Evolutionary conservation across 345 rosid species (phyloP).

Genomic region (Bruguiera parviflora): DNA sequence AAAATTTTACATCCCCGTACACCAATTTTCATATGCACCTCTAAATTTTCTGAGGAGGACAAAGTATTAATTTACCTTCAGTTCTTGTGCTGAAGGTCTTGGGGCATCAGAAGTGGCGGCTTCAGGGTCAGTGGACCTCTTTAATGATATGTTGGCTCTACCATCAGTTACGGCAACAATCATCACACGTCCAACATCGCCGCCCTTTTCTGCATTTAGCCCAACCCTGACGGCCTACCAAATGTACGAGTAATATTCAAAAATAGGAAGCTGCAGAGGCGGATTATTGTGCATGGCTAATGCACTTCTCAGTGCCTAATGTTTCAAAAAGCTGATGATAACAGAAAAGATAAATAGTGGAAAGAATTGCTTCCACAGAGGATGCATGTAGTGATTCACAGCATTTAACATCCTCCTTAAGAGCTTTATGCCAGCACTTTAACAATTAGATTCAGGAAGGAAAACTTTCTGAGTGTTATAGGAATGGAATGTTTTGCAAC

Average conservation of each 20-base stretch:
- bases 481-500: not conserved
- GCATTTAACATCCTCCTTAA: not conserved
- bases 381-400: constrained; percentile 1
- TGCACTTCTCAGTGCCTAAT: no score
- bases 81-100: constrained; percentile 73
- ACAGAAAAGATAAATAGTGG: not conserved
- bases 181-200: constrained; percentile 95
- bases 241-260: constrained; percentile 10
- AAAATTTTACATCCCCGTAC: not conserved
- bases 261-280: not conserved
- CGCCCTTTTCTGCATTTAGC: constrained; percentile 94
- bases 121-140: constrained; percentile 88
- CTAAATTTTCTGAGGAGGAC: no score
- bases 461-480: not conserved
- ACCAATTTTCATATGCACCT: not conserved
- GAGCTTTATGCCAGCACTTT: not conserved
- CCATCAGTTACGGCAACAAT: constrained; percentile 94
- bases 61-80: constrained; percentile 57
- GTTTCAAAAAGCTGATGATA: not conserved
- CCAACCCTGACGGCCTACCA: constrained; percentile 89
- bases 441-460: not conserved
- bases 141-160: constrained; percentile 86
- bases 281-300: not conserved
- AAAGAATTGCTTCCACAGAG: constrained; percentile 1
- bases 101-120: constrained; percentile 67